Evolutionary conservation across 352 stramenopile genomes (phyloP), one percentile per base, ranked within the genome.

Genomic region (Phytophthora sp.): DNA sequence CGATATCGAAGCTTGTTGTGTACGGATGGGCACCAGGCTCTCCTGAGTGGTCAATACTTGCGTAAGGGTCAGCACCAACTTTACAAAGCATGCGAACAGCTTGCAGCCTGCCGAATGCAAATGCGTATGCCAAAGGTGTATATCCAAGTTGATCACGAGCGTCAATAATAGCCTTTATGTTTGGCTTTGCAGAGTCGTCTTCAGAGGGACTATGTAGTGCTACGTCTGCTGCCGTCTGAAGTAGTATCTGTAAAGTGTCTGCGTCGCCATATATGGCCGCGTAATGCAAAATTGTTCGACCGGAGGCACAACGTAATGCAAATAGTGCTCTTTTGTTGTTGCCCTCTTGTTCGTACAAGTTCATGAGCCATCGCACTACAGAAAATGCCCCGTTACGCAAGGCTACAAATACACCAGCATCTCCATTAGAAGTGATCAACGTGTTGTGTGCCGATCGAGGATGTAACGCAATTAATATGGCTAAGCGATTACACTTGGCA

Each of bases 291-390:
- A 90, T 23, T 17, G 74, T 75, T 7, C 69, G 72, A n/a, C 54
- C 35, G 9, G 66, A 53, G 5, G 24, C 28, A 37, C 80, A 84
- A 3, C 45, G 52, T 4, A 81, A 54, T 4, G 11, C 13, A 13
- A 56, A 30, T n/a, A n/a, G n/a, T n/a, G n/a, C n/a, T n/a, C n/a
- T n/a, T n/a, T n/a, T n/a, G n/a, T n/a, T n/a, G n/a, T n/a, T n/a
- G n/a, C n/a, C n/a, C n/a, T 56, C 46, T 2, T 62, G 59, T 13
- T 77, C 37, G 24, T 62, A 71, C 5, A 82, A 45, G 20, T 58
- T 76, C 30, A 66, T 45, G 15, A 88, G 69, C 78, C 81, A 90
- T 21, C 76, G 71, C 35, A 90, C 72, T 39, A 86, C 70, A 39
- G 67, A 48, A 21, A 87, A 88, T 32, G 66, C 52, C 4, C 62